Evolutionary conservation across 2,329 filamentous ascomycete genomes (phyloP), one percentile per base, ranked within the genome.

Genomic region (Chaetomiaceae sp.): DNA sequence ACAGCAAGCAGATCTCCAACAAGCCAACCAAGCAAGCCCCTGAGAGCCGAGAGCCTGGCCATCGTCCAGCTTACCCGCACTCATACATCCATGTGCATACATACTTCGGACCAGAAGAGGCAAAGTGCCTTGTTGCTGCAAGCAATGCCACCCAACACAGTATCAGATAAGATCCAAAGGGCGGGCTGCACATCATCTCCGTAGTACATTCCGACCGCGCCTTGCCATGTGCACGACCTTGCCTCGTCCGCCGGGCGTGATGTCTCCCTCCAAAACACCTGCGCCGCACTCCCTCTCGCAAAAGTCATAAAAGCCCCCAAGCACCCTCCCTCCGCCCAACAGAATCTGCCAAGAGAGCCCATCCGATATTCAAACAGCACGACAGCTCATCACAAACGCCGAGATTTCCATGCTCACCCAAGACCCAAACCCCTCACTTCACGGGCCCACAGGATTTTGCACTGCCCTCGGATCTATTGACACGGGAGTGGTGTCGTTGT

Each of bases 381-480:
- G 38, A 27, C 25, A 31, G 16, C 4, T 37, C 34, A 9, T 25
- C 34, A 10, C 20, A 44, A 35, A 13, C 2, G 33, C 21, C 16
- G 8, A 23, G n/a, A n/a, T n/a, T n/a, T n/a, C 33, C n/a, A 6
- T n/a, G 33, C 33, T 16, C n/a, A n/a, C 4, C 33, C 33, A 16
- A 35, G 13, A 20, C 12, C 5, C 31, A 9, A 38, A 38, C 39
- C 50, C 39, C 34, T 44, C 40, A 44, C 27, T 17, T 8, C 33
- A 27, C 40, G 40, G 39, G 40, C 50, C 50, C 48, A 44, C 44
- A 44, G 10, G 10, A 6, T 16, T 21, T 45, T 52, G 53, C 53
- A 55, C 53, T 48, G 53, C 53, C 53, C 40, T 33, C 21, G 17
- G 17, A 12, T 30, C 34, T 30, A 50, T 40, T 20, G 35, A 42